Percentiles rank a stretch among this genome's conserved stretches.
Conservation (phyloP, 1,139 yeast species). For the Hemisphaericaspora xylofermentans region DNA sequence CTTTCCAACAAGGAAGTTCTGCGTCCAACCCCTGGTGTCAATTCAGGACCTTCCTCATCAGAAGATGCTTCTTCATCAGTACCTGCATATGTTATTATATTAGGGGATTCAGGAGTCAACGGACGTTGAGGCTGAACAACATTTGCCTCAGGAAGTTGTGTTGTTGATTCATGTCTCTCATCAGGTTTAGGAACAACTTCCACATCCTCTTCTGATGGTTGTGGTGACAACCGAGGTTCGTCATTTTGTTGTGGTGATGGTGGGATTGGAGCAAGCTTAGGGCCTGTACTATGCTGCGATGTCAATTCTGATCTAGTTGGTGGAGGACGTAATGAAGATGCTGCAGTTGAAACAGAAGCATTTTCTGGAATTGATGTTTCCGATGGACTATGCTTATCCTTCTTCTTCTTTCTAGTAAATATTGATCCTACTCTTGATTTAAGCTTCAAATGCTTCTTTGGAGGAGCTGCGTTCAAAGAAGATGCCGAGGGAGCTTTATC, state of each 20-base stretch:
- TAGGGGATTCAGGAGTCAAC: slow-evolving; percentile 23
- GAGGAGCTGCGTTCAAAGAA: slow-evolving; percentile 5
- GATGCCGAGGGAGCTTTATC: background rate
- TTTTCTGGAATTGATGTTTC: slow-evolving; percentile 35
- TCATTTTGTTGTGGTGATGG: slow-evolving; percentile 3
- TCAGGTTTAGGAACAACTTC: slow-evolving; percentile 4
- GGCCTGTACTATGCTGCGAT: background rate
- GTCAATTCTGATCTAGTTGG: slow-evolving; percentile 1
- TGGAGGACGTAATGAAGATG: slow-evolving; percentile 16
- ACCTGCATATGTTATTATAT: slow-evolving; percentile 26
- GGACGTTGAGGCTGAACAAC: slow-evolving; percentile 2
- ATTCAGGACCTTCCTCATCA: slow-evolving; percentile 24
- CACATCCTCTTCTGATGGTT: slow-evolving; percentile 5
- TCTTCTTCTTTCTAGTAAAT: slow-evolving; percentile 63
- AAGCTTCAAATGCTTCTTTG: slow-evolving; percentile 42
- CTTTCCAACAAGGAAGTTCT: slow-evolving; percentile 34
- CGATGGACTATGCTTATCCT: slow-evolving; percentile 21
- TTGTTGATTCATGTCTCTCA: slow-evolving; percentile 6
- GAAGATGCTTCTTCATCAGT: slow-evolving; percentile 18
- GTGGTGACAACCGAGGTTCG: slow-evolving; percentile 7
- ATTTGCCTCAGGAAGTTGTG: background rate
- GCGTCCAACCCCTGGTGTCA: slow-evolving; percentile 15
- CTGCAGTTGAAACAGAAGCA: slow-evolving; percentile 28
- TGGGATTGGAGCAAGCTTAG: slow-evolving; percentile 2
- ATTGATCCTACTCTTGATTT: slow-evolving; percentile 84